Conservation (phyloP, 2,329 filamentous ascomycete genomes). For the Ophiostoma tasmaniense region DNA sequence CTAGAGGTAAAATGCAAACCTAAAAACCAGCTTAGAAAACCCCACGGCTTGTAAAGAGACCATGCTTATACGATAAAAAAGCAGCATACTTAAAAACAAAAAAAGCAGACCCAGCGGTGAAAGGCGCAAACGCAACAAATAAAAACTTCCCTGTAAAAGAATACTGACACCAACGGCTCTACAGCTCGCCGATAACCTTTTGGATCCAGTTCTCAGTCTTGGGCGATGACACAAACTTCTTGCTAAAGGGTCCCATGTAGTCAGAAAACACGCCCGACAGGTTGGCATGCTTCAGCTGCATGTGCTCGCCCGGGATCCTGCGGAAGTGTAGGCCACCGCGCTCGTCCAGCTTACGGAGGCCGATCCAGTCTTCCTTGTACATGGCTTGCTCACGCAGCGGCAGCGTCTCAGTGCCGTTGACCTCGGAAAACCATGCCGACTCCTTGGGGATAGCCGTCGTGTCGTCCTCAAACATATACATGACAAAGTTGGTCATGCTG, state of each 20-base stretch:
- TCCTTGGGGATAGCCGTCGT: conserved; percentile 82
- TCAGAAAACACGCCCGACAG: conserved; percentile 57
- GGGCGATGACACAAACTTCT: conserved; percentile 26
- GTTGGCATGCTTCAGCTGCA: conserved; percentile 62
- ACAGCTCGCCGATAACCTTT: conserved; percentile 9
- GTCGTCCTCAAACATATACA: conserved; percentile 87
- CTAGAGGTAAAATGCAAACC: not conserved
- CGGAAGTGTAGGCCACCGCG: conserved; percentile 71
- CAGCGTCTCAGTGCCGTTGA: conserved; percentile 61
- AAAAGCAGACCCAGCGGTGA: not conserved
- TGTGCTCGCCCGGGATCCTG: conserved; percentile 68
- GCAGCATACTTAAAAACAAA: not conserved
- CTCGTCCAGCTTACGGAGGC: conserved; percentile 68
- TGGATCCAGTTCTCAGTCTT: not conserved
- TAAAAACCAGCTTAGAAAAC: not conserved
- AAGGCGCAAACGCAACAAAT: not conserved
- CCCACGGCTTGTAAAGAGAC: not conserved
- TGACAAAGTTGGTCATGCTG: conserved; percentile 65
- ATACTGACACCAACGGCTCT: not conserved
- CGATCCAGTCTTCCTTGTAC: conserved; percentile 91
- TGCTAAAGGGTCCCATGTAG: conserved; percentile 52
- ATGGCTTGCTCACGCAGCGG: conserved; percentile 60
- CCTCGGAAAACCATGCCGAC: conserved; percentile 82
- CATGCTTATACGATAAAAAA: not conserved
- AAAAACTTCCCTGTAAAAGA: not conserved